Evolutionary conservation across 768 basidiomycete genomes (phyloP), one percentile per base, ranked within the genome.

Genomic region (Phylloporus sp.): DNA sequence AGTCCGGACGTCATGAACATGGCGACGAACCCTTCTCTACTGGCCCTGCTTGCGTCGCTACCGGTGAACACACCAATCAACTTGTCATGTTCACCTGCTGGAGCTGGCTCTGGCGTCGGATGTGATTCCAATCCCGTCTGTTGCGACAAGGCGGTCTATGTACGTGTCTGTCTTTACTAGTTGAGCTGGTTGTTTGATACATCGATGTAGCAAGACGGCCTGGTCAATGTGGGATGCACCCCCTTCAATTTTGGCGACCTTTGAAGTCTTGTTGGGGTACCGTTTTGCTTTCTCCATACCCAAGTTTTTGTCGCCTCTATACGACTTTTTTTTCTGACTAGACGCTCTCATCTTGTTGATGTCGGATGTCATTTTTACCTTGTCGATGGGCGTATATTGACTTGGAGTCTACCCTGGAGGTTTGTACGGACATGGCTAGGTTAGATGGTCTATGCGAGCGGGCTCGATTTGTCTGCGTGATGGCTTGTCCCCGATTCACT

Each of bases 201-300:
- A 22, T 15, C 26, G 2, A 1, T 20, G 18, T 38, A 36, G 40
- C 32, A 69, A 57, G 41, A 46, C 6, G 67, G 67, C 43, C 24
- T 69, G 41, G 38, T 69, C 27, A 67, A 67, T 41, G 24, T 67
- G 42, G 60, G 60, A 45, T 67, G 67, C 36, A 53, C 43, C 22
- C 56, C 67, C 26, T 23, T 57, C 40, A 28, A 48, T 45, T 12
- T 41, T 16, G 32, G 39, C 43, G 43, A 23, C 39, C 35, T 52
- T 12, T 53, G 38, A 43, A 28, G 54, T 45, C 46, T 18, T 28
- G 29, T 28, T 39, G 46, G 59, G 46, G 42, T 46, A 27, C 27
- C 32, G 23, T 59, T n/a, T 58, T 42, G 59, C 64, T 65, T 61
- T 63, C 59, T 55, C 45, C 50, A 31, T 52, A 27, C 29, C 45